These are phyloP conservation scores for Musa schizocarpa DNA, from an alignment of 176 grass and related monocot genomes.

Conservation along the genomic window DNA sequence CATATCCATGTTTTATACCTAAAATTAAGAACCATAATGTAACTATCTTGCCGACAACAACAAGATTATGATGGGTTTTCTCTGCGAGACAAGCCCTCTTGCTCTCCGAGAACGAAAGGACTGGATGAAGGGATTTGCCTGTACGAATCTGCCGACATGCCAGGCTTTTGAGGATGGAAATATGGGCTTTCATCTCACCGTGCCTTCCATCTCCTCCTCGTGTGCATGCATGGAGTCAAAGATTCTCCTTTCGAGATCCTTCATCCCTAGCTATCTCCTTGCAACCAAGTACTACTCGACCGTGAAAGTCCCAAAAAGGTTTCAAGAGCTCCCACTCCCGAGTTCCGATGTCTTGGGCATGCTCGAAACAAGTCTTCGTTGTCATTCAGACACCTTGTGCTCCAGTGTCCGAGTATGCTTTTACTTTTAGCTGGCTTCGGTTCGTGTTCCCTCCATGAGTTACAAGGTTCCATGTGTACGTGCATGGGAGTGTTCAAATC, in stretches of 20 bases:
- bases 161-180: slow-evolving; percentile 4
- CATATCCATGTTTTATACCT: too few relatives aligned
- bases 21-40: too few relatives aligned
- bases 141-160: background rate
- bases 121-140: background rate
- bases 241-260: slow-evolving; percentile 1
- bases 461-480: background rate
- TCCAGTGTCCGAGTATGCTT: too few relatives aligned
- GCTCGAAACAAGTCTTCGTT: too few relatives aligned
- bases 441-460: background rate
- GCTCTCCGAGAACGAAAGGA: background rate
- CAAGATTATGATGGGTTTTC: background rate
- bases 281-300: too few relatives aligned
- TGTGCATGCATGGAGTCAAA: background rate
- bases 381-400: too few relatives aligned
- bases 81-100: background rate
- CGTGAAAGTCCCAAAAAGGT: background rate
- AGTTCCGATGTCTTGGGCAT: background rate
- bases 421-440: too few relatives aligned
- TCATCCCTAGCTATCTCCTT: background rate
- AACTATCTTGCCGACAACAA: too few relatives aligned
- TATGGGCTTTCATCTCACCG: background rate
- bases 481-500: too few relatives aligned
- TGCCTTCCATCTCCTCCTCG: too few relatives aligned
- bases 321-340: background rate